Base-by-base conservation (phyloP, 2,329 filamentous ascomycete genomes). In the Aspergillus japonicus region DNA sequence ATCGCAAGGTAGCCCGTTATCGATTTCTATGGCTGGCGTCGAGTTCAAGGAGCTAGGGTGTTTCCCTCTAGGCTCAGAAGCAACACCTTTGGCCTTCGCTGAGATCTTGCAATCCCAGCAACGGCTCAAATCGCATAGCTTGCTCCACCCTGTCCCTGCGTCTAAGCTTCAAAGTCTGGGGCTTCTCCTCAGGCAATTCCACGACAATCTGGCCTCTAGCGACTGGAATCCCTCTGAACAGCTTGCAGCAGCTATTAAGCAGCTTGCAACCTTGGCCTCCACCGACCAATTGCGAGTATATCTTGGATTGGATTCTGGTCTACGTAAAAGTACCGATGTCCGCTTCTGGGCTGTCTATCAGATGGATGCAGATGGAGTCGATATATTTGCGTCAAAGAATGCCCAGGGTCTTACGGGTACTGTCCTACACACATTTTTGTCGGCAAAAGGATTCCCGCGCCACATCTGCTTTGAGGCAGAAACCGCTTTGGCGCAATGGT, bases 41-140 rank as follows among this genome's bases (percentile, higher is more conserved):
- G 71, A 73, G 12, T 78, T 75, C 57, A 75, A 72, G 39, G 63
- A 69, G 14, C 68, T 81, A 31, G 80, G 80, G 19, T 82, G 80
- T 59, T 82, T 81, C 57, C 80, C 80, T 23, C 64, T 82, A 1
- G 80, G 81, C 2, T 74, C 79, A 3, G 75, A 81, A 39, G 70
- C 75, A 5, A 70, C 77, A 1, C 60, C 70, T 12, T 67, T 75
- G 33, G 74, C 77, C 5, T 83, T 82, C 57, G 71, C 75, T 2
- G 77, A 80, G 47, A 70, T 83, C 24, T 70, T 81, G 33, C 70
- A 77, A 48, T 77, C 78, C 4, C 81, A 83, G 62, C 69, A 72
- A 58, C 75, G 75, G 14, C 69, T 82, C 1, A 76, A 74, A 58
- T 69, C 73, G 7, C 71, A 81, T 1, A 71, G 72, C 0, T 68